Conservation (phyloP, 306 rosid genomes). For the Purshia tridentata region DNA sequence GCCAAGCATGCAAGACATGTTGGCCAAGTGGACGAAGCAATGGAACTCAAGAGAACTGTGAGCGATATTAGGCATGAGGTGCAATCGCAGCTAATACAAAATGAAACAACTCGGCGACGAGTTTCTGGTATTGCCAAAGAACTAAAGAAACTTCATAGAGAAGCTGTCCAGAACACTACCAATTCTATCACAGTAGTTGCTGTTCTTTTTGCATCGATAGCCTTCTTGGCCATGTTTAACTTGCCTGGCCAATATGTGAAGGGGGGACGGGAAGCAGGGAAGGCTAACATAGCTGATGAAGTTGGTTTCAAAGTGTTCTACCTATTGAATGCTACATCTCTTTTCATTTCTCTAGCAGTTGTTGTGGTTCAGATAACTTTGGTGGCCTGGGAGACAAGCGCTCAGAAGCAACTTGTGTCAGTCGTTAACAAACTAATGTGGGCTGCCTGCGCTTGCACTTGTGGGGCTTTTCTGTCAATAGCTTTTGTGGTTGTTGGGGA, state of each 20-base stretch:
- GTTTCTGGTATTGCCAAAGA: conserved; percentile 97
- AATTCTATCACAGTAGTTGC: conserved; percentile 85
- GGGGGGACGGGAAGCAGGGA: conserved; percentile 42
- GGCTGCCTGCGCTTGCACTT: conserved; percentile 96
- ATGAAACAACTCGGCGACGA: conserved; percentile 73
- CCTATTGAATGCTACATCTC: conserved; percentile 77
- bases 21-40: conserved; percentile 82
- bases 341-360: conserved; percentile 89
- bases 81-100: conserved; percentile 74
- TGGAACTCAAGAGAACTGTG: conserved; percentile 92
- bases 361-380: conserved; percentile 96
- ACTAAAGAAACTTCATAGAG: conserved; percentile 84
- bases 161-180: conserved; percentile 90
- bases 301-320: conserved; percentile 74
- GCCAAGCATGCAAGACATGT: conserved; percentile 82
- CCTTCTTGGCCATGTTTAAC: conserved; percentile 92
- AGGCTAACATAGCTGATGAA: conserved; percentile 54
- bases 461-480: conserved; percentile 78
- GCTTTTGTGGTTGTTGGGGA: conserved; percentile 79
- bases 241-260: conserved; percentile 76
- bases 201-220: conserved; percentile 91
- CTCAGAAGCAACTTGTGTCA: conserved; percentile 90
- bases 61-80: conserved; percentile 97
- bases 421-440: conserved; percentile 96
- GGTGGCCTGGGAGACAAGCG: conserved; percentile 96